These are phyloP conservation scores for Coemansia sp. DNA, from an alignment of 192 early-diverging fungal genomes.

Conservation along the genomic window DNA sequence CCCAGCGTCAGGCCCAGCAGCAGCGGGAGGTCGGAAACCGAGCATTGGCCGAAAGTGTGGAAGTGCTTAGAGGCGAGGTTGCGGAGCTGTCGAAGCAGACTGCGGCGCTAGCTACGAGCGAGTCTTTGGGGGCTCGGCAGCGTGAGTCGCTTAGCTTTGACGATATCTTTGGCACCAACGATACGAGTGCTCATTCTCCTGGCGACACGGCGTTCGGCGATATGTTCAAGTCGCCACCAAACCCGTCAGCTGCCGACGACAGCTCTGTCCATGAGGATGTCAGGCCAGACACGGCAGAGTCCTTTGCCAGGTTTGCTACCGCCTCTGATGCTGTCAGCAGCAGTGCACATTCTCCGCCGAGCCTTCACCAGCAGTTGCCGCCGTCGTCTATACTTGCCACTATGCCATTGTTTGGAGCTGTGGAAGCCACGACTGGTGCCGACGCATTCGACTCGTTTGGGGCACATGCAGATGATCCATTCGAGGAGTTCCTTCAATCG, in stretches of 20 bases:
- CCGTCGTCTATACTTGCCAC: conserved; percentile 15
- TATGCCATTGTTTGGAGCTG: conserved; percentile 21
- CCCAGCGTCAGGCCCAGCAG: conserved; percentile 29
- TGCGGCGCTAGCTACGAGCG: neutral
- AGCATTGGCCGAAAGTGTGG: conserved; percentile 9
- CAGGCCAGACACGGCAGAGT: conserved; percentile 3
- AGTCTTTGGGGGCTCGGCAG: conserved; percentile 2
- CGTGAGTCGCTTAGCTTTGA: conserved; percentile 46
- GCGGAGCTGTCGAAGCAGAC: conserved; percentile 23
- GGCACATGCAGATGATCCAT: conserved; percentile 40
- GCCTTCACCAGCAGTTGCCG: conserved; percentile 9
- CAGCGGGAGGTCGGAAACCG: conserved; percentile 22
- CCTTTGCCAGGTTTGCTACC: conserved; percentile 10
- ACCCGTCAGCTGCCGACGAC: neutral
- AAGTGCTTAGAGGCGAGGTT: conserved; percentile 13
- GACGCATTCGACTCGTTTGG: conserved; percentile 52
- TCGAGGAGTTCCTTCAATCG: conserved; percentile 47
- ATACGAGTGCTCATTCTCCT: conserved; percentile 18
- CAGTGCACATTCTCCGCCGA: neutral
- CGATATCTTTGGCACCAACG: conserved; percentile 49
- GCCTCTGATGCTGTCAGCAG: neutral
- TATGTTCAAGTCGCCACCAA: conserved; percentile 13
- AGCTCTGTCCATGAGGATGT: neutral
- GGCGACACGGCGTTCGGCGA: conserved; percentile 20
- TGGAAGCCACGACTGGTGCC: neutral